Evolutionary conservation across 352 stramenopile species (phyloP), one percentile per base, ranked within the genome.

Genomic region (Phytopythium litorale): DNA sequence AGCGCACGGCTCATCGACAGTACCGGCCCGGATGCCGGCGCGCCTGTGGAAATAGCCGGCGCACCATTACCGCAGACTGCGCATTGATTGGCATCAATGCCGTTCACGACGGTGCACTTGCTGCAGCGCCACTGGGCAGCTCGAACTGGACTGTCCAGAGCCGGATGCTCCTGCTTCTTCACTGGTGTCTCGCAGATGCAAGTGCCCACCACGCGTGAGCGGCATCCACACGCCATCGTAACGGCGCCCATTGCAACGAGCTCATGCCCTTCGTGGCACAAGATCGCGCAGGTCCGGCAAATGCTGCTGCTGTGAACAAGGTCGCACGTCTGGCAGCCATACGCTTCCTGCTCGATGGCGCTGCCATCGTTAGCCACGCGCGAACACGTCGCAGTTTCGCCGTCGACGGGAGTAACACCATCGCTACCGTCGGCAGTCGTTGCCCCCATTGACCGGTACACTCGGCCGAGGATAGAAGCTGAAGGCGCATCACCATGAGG

Each of bases 21-120:
- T 40, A 66, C 57, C 5, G 51, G 55, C 37, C 46, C 38, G 9
- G 55, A 19, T 1, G 65, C 50, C 30, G 43, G 33, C 49, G 25
- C 2, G 46, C n/a, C 45, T 42, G 58, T 37, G 35, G 48, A 70
- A 50, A 56, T 13, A 7, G 75, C 40, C 0, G 72, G 56, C 1
- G 59, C 65, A 46, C 48, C 64, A 43, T 81, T 75, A 35, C 78
- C 75, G 56, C 87, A 96, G 33, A 94, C 82, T 43, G 70, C 80
- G 54, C 87, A 96, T 51, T 75, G 68, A 13, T 69, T 75, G 2
- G 75, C 52, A n/a, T 78, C 66, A 11, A 78, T 57, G 7, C 70
- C 67, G 58, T 96, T 96, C 21, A 94, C 76, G 37, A 96, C 82
- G 0, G 87, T 96, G 66, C 87, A 96, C 48, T 89, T 83, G 55